These are phyloP conservation scores for Clohesyomyces aquaticus DNA, from an alignment of 495 filamentous ascomycete genomes.

Conservation along the genomic window DNA sequence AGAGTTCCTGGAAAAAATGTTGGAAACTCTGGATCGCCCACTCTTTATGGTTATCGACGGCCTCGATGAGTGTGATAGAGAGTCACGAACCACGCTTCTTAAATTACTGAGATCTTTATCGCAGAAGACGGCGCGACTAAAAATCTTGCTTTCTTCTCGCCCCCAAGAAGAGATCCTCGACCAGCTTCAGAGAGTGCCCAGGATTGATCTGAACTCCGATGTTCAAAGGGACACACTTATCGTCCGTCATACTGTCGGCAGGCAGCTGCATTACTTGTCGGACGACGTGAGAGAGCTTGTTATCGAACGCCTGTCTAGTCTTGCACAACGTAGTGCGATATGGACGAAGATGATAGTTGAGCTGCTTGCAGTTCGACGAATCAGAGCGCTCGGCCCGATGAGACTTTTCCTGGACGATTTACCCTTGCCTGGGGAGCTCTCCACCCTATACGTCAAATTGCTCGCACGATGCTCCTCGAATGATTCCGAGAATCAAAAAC, in stretches of 20 bases:
- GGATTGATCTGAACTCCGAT: conserved; percentile 7
- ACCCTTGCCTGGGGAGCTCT: conserved; percentile 13
- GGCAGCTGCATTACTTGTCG: conserved; percentile 7
- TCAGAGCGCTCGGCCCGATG: conserved; percentile 14
- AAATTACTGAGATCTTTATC: conserved; percentile 15
- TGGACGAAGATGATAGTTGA: conserved; percentile 27
- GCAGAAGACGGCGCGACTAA: conserved; percentile 15
- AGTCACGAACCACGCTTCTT: conserved; percentile 13
- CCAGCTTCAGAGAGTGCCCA: conserved; percentile 1
- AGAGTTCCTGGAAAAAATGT: conserved; percentile 8
- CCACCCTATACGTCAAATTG: conserved; percentile 11
- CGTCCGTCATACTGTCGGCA: conserved; percentile 14
- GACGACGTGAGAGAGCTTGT: conserved; percentile 13
- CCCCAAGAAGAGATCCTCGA: conserved; percentile 20
- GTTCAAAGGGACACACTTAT: conserved; percentile 13
- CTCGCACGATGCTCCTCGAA: conserved; percentile 16
- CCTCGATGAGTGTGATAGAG: conserved; percentile 20
- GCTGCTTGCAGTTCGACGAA: conserved; percentile 11
- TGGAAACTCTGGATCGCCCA: conserved; percentile 13
- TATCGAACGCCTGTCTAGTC: conserved; percentile 7
- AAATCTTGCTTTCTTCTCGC: conserved; percentile 18
- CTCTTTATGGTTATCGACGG: conserved; percentile 23
- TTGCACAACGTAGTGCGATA: conserved; percentile 21
- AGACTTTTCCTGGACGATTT: conserved; percentile 7
- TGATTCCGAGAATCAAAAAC: conserved; percentile 17